Evolutionary conservation across 108 stramenopile genomes (phyloP).

Genomic region (Cyclotella cryptica): DNA sequence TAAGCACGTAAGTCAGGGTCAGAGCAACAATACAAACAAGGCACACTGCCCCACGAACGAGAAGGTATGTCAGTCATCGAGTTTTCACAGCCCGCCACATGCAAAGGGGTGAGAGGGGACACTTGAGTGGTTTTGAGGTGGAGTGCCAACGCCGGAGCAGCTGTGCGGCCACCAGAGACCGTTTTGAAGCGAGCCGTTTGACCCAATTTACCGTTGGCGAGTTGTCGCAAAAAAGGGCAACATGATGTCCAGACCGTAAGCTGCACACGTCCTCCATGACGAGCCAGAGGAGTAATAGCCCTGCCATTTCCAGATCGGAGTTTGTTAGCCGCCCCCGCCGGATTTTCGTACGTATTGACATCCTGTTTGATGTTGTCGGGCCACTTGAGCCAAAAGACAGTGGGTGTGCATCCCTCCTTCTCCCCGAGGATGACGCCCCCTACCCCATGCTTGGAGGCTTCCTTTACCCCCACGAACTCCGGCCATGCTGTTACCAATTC

Average conservation of each 20-base stretch:
- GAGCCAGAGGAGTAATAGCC: conserved; percentile 20
- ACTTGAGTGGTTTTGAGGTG: no score
- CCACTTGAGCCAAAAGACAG: conserved; percentile 21
- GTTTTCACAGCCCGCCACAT: conserved; percentile 9
- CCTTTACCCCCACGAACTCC: conserved; percentile 13
- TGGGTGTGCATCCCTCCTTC: background rate
- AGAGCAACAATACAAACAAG: conserved; percentile 2
- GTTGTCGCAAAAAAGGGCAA: conserved; percentile 22
- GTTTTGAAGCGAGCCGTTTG: no score
- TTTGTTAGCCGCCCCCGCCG: conserved; percentile 3
- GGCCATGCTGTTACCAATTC: conserved; percentile 8
- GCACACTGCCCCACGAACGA: conserved; percentile 17
- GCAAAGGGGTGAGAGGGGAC: conserved; percentile 20
- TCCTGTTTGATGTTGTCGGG: conserved; percentile 20
- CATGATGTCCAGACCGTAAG: background rate
- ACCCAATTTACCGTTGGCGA: conserved; percentile 19
- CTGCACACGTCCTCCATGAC: conserved; percentile 14
- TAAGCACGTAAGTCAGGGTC: background rate
- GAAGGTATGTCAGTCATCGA: conserved; percentile 31
- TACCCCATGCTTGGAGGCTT: conserved; percentile 26
- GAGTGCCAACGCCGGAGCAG: no score
- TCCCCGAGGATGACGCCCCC: conserved; percentile 44
- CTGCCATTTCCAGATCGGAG: no score
- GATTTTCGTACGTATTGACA: conserved; percentile 35
- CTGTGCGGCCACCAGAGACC: no score